phyloP scores from a whole-genome alignment of 805 yeast species.

The Candida odintsovae region DNA sequence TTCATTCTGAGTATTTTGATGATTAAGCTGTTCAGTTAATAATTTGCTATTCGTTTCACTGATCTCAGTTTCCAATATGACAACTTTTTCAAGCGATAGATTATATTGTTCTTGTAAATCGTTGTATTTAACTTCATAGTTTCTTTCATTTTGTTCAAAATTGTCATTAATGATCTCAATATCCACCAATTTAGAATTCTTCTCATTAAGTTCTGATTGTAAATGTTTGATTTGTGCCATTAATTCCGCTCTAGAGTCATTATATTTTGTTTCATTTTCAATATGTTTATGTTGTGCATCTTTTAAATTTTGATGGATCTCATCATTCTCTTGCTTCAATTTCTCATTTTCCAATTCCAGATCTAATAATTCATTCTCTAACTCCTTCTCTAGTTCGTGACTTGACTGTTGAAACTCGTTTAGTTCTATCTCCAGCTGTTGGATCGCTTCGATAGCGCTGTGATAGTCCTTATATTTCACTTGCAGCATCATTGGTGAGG shows the following conservation, averaged over 20 bases:
- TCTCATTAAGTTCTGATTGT: slow-evolving; percentile 25
- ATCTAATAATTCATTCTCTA: slow-evolving; percentile 36
- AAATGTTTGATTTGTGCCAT: slow-evolving; percentile 18
- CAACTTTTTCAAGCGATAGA: slow-evolving; percentile 30
- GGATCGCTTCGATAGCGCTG: slow-evolving; percentile 31
- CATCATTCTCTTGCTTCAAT: slow-evolving; percentile 15
- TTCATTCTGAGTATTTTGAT: slow-evolving; percentile 24
- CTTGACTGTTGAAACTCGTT: slow-evolving; percentile 38
- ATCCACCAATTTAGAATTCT: slow-evolving; percentile 29
- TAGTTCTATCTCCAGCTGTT: slow-evolving; percentile 35
- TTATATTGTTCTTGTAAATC: slow-evolving; percentile 32
- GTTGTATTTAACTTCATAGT: slow-evolving; percentile 26
- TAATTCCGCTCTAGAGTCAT: slow-evolving; percentile 16
- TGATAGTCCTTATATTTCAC: slow-evolving; percentile 24
- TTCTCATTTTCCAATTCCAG: slow-evolving; percentile 21
- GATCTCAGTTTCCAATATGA: slow-evolving; percentile 34
- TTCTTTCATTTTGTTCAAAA: slow-evolving; percentile 36
- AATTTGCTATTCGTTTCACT: slow-evolving; percentile 24
- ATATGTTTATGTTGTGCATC: slow-evolving; percentile 23
- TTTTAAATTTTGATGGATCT: slow-evolving; percentile 20
- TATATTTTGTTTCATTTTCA: slow-evolving; percentile 24
- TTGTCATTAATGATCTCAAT: slow-evolving; percentile 39
- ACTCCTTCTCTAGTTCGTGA: slow-evolving; percentile 38
- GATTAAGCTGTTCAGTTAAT: slow-evolving; percentile 20
- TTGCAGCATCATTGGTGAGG: slow-evolving; percentile 5